Percentiles rank a stretch among this genome's conserved stretches.
phyloP scores from a whole-genome alignment of 768 basidiomycete genomes.

The Suillus alpinus region DNA sequence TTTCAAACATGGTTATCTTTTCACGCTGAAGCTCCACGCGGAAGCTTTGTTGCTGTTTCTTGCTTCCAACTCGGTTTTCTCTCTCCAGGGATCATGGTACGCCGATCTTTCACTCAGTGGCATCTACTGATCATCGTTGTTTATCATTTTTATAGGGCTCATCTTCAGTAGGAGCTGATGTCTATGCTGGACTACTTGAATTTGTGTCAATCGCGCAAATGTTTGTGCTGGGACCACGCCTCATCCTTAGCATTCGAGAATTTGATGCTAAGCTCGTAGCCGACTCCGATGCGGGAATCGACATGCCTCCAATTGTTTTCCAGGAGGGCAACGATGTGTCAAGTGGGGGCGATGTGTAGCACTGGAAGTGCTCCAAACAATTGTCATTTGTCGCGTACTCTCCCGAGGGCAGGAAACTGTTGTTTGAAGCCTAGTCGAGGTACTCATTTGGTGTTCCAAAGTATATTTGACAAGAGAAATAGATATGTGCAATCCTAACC shows the following conservation, averaged over 20 bases:
- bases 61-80: background rate
- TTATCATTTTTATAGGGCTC: background rate
- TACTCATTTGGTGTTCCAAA: background rate
- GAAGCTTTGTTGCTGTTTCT: background rate
- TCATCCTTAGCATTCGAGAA: background rate
- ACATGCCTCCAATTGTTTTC: background rate
- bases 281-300: background rate
- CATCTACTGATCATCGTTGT: background rate
- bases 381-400: background rate
- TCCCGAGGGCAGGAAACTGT: background rate
- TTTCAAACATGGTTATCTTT: background rate
- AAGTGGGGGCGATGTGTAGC: background rate
- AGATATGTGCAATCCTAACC: background rate
- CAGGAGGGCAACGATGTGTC: background rate
- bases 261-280: background rate
- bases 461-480: background rate
- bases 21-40: background rate
- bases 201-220: background rate
- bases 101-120: background rate
- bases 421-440: background rate
- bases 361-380: background rate
- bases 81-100: background rate
- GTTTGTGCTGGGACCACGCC: slow-evolving; percentile 1
- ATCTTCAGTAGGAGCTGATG: background rate
- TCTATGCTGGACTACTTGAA: background rate